Evolutionary conservation across 345 rosid genomes (phyloP), one percentile per base, ranked within the genome.

Genomic region (Isatis tinctoria): DNA sequence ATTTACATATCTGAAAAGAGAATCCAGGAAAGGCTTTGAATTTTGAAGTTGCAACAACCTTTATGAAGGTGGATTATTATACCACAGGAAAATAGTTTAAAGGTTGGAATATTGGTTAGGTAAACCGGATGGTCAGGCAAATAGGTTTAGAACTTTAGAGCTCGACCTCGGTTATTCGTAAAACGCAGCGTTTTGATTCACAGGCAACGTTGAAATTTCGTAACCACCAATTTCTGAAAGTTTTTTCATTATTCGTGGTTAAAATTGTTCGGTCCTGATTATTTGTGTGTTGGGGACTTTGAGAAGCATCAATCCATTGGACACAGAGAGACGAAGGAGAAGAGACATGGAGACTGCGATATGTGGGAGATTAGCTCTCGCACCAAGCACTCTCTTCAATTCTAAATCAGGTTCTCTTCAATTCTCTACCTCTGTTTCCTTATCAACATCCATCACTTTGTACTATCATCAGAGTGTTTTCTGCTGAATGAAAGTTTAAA

Each of bases 291-390:
- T 30, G 17, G 41, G 10, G 45, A 27, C 24, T 44, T 14, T 12
- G 66, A 58, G 41, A 58, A 68, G 63, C 53, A 76, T 56, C 59
- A 69, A 61, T 36, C 60, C 69, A 58, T 22, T 22, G 1, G 1
- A 22, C 24, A 49, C 8, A 5, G n/a, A 51, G 56, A 22, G 4
- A 4, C 20, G 13, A 32, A 16, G 40, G 52, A 32, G 56, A 60
- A 75, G 82, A 61, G 82, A 61, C 47, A 86, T 86, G 96, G 96
- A 85, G 77, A 88, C 80, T 72, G 84, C 87, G 67, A 84, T 90
- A 39, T 81, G 85, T 79, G 93, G 93, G 88, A 88, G 90, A 83
- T 67, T 88, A 67, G 60, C 88, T 78, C 91, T 88, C 85, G 89
- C 91, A 62, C 87, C 93, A 22, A 83, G 71, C 80, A 60, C 84